Evolutionary conservation across 257 asterid species (phyloP), one percentile per base, ranked within the genome.

Genomic region (Solanum medicagineum): DNA sequence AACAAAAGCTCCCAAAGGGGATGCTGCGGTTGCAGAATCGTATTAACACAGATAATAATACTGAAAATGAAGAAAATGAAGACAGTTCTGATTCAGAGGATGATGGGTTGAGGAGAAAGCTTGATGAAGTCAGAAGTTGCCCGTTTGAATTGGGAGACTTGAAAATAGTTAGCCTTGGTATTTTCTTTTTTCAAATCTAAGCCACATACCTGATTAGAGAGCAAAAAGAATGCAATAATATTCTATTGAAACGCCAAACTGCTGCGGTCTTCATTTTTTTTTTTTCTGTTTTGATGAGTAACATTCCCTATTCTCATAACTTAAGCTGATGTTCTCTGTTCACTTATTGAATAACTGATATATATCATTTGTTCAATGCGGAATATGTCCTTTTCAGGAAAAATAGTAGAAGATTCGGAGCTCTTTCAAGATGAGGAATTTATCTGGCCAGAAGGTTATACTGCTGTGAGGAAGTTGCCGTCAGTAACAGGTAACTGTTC

Each of bases 391-490:
- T 63, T 19, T 91, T 89, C 95, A 95, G 99, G 99, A 88, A 93
- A 90, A 87, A 89, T 94, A 84, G 97, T 93, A 85, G 91, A 86
- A 82, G 98, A 94, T 91, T 71, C 97, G 0, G 85, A 84, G 47
- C 88, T 90, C 89, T 94, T 95, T 90, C 97, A 87, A 80, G 92
- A 94, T 86, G 99, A 93, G 86, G 92, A 84, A 87, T 93, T 60
- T 88, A 92, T 92, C 79, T 95, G 97, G 97, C 97, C 98, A 5
- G 99, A 92, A 85, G 99, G 99, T 42, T 95, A 95, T 88, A 92
- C 94, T 74, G 99, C 95, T 54, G 88, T 89, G 90, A 91, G 98
- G 88, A 92, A 82, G 90, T 95, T 89, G 87, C 85, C 87, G 71
- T 94, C 98, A 16, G 81, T 91, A 74, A 85, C 89, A 88, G 98